phyloP scores from a whole-genome alignment of 1,284 basidiomycete genomes.

The Bondarzewia mesenterica region DNA sequence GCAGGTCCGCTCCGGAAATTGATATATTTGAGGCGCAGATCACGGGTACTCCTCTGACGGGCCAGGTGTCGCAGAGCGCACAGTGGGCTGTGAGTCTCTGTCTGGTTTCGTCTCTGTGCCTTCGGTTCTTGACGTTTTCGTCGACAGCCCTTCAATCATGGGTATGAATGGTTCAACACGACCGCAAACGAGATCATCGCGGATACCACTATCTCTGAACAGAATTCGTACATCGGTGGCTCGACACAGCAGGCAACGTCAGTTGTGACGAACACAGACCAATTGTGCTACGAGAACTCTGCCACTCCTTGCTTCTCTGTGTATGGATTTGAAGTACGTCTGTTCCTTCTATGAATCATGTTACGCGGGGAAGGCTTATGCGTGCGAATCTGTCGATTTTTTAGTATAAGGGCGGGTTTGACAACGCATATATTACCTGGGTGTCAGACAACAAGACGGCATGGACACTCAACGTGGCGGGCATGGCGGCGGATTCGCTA shows the following conservation, averaged over 20 bases:
- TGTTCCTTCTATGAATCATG: not conserved
- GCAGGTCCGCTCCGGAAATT: slow-evolving; percentile 40
- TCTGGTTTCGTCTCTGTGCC: not conserved
- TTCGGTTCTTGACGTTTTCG: not conserved
- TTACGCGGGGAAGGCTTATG: not conserved
- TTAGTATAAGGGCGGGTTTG: slow-evolving; percentile 19
- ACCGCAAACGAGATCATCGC: slow-evolving; percentile 34
- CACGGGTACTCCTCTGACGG: slow-evolving; percentile 5
- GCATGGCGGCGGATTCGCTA: slow-evolving; percentile 56
- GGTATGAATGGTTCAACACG: slow-evolving; percentile 31
- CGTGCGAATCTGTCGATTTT: not conserved
- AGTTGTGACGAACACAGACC: slow-evolving; percentile 9
- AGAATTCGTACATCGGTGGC: slow-evolving; percentile 48
- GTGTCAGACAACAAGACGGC: slow-evolving; percentile 52
- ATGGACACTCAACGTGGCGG: slow-evolving; percentile 72
- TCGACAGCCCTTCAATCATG: slow-evolving; percentile 42
- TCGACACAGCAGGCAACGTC: slow-evolving; percentile 42
- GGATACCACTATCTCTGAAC: slow-evolving; percentile 30
- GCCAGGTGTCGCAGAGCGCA: slow-evolving; percentile 6
- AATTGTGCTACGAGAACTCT: slow-evolving; percentile 18
- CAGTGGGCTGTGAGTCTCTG: slow-evolving; percentile 6
- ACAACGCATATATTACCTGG: slow-evolving; percentile 69
- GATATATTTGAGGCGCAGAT: slow-evolving; percentile 38
- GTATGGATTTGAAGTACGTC: slow-evolving; percentile 51
- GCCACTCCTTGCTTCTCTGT: slow-evolving; percentile 34